Evolutionary conservation across 305 asterid species (phyloP), one percentile per base, ranked within the genome.

Genomic region (Euphrasia arctica): DNA sequence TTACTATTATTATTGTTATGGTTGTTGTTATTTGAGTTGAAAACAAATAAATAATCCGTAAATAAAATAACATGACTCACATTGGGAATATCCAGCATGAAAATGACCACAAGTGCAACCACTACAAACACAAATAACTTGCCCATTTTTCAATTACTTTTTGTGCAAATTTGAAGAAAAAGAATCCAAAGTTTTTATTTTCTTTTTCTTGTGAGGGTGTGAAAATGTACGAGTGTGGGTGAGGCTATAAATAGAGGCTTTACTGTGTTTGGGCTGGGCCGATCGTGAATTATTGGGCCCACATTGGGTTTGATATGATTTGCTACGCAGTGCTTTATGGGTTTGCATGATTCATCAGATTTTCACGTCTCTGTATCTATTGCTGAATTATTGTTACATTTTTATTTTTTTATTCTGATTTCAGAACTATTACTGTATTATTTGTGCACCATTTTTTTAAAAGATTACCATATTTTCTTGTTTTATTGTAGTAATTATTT

Each of bases 31-130:
- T 0, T 25, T 9, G 12, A 45, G 15, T 13, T 14, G 55, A 50
- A 50, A 7, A 2, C 5, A 6, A 50, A 14, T 3, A 50, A 15
- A 18, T 6, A 18, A 18, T 14, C 14, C 8, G 11, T 9, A 12
- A 3, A 10, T 3, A 52, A 13, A 28, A 10, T 25, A 1, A 27
- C 7, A 62, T 13, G 15, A 74, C 82, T 80, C 47, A 82, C 84
- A 4, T 80, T 25, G 27, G 27, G 72, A 10, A 77, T 49, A 6
- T 77, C 81, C 15, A 85, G 71, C 79, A 82, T 64, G 52, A 77
- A 67, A 47, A 82, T 74, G 83, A 78, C 75, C 9, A 82, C 2
- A 5, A 82, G 82, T 42, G 80, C 82, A 8, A 80, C 28, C 22
- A 82, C 49, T 34, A 77, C 9, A 60, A 79, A 14, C 64, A 79